Conservation (phyloP, 306 rosid species). For the Mucuna pruriens region DNA sequence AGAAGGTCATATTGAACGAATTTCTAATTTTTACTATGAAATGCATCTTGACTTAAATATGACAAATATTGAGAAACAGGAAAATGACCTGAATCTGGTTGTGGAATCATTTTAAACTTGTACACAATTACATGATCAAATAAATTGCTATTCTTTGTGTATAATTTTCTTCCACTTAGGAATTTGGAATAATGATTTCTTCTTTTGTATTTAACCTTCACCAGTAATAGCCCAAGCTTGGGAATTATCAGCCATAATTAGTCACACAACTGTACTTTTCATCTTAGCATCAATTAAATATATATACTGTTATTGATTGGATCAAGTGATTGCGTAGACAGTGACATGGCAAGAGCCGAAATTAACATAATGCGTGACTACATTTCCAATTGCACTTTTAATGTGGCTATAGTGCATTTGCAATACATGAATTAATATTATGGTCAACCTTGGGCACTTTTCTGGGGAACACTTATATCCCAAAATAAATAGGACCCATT, state of each 20-base stretch:
- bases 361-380: not conserved
- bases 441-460: not conserved
- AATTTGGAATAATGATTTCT: not conserved
- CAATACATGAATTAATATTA: not conserved
- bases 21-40: too few species aligned
- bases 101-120: not conserved
- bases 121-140: not conserved
- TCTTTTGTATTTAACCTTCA: not conserved
- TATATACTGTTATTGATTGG: not conserved
- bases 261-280: not conserved
- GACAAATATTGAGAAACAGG: too few species aligned
- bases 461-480: not conserved
- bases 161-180: not conserved
- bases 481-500: too few species aligned
- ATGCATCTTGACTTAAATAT: too few species aligned
- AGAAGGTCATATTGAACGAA: too few species aligned
- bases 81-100: not conserved
- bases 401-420: not conserved
- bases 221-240: not conserved
- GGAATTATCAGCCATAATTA: not conserved
- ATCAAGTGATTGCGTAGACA: conserved; percentile 27
- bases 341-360: conserved; percentile 26
- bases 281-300: not conserved
- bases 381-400: not conserved
- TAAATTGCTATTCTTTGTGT: not conserved